Evolutionary conservation across 1,284 basidiomycete species (phyloP), one percentile per base, ranked within the genome.

Genomic region (Rugiboletus extremiorientalis): DNA sequence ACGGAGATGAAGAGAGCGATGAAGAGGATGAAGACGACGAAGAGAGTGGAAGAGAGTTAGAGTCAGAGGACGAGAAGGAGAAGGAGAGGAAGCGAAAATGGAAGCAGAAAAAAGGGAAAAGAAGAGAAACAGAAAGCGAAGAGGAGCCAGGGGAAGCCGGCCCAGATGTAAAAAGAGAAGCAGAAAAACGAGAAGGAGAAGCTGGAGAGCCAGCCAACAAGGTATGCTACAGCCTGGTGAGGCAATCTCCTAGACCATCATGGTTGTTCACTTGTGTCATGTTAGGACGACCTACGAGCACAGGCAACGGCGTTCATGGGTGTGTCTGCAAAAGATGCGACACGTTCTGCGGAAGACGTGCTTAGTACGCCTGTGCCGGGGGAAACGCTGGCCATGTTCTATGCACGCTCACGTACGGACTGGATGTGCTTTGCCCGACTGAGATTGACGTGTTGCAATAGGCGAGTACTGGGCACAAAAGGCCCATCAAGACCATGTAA

Each of bases 381-480:
- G n/a, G 95, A 97, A 71, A 92, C 89, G 0, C 74, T 96, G 10
- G 87, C 91, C 0, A 79, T 83, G 71, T 96, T 96, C 73, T 97
- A 95, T 68, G 85, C 89, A 15, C 84, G 94, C 9, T 89, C 89
- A 7, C 81, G 89, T 85, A 70, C 65, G 85, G 77, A 6, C 23
- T 42, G 42, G 1, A 14, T 20, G 22, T 5, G 16, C 12, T 12
- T 6, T 16, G 3, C 14, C 12, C 0, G 8, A 52, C 38, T 5
- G 4, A 23, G 43, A 30, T 30, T 56, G 49, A 58, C n/a, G 11
- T 25, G 31, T 27, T 14, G 8, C 2, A 5, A 6, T 16, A 90
- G 88, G 86, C 11, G 86, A 89, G 60, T 88, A 91, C 69, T 97
- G 94, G 94, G 81, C 89, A 0, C 84, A 86, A 53, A 88, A 85